Evolutionary conservation across 257 asterid species (phyloP), one percentile per base, ranked within the genome.

Genomic region (Ocimum tenuiflorum): DNA sequence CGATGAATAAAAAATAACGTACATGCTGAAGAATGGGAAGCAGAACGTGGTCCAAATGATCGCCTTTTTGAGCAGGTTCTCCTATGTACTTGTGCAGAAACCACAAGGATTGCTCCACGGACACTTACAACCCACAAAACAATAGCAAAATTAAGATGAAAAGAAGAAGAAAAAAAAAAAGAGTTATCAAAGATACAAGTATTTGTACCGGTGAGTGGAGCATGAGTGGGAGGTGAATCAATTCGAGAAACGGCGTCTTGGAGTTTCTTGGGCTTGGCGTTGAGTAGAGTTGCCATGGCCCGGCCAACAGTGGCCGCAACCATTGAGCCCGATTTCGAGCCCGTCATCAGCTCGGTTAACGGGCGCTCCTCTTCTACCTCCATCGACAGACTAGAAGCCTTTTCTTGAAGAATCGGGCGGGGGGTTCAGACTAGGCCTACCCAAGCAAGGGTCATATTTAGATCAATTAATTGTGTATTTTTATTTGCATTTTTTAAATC

Each of bases 1-100:
- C 4, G 10, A 14, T 0, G 15, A 42, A 11, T 14, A 68, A 31
- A 2, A 63, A 61, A 33, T 8, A 42, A 20, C 36, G 17, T 77
- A 88, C 96, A 74, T 88, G 95, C 73, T 91, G 88, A 75, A 86
- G 79, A 79, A 91, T 86, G 71, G 96, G 96, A 82, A 88, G 77
- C 18, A 91, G 88, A 77, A 89, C 84, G 72, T 82, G 85, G 50
- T 91, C 95, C 92, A 88, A 71, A 39, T 73, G 69, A 45, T 79
- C 84, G 76, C 72, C 87, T 50, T 77, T 89, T 24, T 78, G 79
- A 35, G 77, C 73, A 60, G 95, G 80, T 64, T 86, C 95, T 15
- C 63, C 71, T 22, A 88, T 63, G 77, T 88, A 88, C 75, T 86
- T 85, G 84, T 81, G 88, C 74, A 88, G 87, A 85, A 88, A 91